A percentile compares a stretch with the other conserved stretches of the same genome.
Conservation (phyloP, 495 filamentous ascomycete species). For the Lindgomyces ingoldianus region DNA sequence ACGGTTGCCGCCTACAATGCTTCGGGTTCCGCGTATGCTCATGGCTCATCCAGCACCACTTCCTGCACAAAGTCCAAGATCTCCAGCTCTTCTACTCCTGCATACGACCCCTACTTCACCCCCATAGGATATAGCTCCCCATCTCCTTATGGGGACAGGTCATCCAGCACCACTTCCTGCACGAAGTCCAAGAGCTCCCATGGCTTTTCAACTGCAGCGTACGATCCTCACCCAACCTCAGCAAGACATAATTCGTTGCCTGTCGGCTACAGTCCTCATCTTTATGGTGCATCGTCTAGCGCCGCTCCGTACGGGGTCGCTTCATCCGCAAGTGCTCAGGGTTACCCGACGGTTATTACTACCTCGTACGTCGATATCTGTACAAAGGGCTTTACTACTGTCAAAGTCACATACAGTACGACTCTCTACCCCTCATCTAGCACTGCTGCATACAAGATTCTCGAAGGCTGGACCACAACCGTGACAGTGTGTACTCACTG, state of each 20-base stretch:
- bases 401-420: background rate
- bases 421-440: background rate
- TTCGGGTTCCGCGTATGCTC: background rate
- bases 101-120: background rate
- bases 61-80: background rate
- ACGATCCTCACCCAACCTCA: background rate
- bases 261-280: background rate
- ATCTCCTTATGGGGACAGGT: too few species aligned
- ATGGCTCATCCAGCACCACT: background rate
- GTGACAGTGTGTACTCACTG: background rate
- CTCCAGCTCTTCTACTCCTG: background rate
- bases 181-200: background rate
- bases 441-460: background rate
- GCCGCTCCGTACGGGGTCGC: background rate
- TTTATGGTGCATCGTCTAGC: too few species aligned
- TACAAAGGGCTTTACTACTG: background rate
- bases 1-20: background rate
- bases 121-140: background rate
- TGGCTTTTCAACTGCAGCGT: background rate
- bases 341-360: background rate
- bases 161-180: background rate
- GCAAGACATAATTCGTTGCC: background rate
- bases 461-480: background rate
- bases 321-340: background rate
- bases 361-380: background rate